Percentiles rank a stretch among this genome's conserved stretches.
These are phyloP conservation scores for Trichoderma citrinoviride DNA, from an alignment of 2,329 filamentous ascomycete genomes.

Conservation along the genomic window DNA sequence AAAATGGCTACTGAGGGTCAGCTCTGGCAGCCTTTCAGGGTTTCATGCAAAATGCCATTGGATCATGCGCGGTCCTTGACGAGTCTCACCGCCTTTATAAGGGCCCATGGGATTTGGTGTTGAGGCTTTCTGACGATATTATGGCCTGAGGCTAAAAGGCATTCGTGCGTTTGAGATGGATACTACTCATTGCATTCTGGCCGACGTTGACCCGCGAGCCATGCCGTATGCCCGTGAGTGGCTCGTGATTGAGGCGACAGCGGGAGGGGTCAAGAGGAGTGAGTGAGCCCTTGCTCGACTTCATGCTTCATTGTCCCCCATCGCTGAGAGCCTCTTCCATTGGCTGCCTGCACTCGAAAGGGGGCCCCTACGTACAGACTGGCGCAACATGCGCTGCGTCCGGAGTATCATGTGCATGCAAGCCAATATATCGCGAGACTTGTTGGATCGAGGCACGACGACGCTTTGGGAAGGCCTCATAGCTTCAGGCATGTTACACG, in stretches of 20 bases:
- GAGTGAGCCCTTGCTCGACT: neutral
- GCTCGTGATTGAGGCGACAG: neutral
- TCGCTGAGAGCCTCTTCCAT: neutral
- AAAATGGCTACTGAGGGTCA: conserved; percentile 2
- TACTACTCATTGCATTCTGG: neutral
- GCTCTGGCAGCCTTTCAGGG: neutral
- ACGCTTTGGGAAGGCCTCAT: conserved; percentile 10
- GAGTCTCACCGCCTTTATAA: conserved; percentile 10
- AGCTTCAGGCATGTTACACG: neutral
- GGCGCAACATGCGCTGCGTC: neutral
- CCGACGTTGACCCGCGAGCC: neutral
- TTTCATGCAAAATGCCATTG: neutral
- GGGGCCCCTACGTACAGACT: neutral
- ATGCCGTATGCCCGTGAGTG: neutral
- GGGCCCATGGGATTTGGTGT: neutral
- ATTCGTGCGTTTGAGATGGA: neutral
- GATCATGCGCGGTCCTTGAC: neutral
- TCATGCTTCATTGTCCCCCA: neutral
- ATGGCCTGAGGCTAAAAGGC: conserved; percentile 11
- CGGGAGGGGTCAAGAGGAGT: too few species aligned
- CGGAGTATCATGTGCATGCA: neutral
- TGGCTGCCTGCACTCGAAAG: conserved; percentile 6
- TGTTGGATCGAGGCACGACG: neutral
- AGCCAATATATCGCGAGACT: neutral
- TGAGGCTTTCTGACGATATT: neutral